Percentiles rank a stretch among this genome's conserved stretches.
phyloP scores from a whole-genome alignment of 1,284 basidiomycete genomes.

The Thelephora terrestris region DNA sequence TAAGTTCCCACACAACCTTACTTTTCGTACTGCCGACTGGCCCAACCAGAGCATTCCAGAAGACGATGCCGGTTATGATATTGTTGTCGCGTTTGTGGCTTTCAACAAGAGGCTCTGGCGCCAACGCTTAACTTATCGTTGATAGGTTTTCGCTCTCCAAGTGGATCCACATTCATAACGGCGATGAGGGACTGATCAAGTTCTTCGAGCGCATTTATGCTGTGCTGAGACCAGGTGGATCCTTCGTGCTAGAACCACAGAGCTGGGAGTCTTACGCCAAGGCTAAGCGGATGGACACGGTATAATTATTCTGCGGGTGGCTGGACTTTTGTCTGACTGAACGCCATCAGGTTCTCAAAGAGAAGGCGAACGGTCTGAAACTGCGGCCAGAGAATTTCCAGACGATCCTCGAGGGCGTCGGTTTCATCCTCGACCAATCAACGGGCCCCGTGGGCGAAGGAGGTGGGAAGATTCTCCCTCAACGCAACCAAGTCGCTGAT shows the following conservation, averaged over 20 bases:
- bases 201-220: conserved; percentile 56
- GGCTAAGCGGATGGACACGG: conserved; percentile 56
- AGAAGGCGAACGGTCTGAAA: conserved; percentile 41
- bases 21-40: conserved; percentile 67
- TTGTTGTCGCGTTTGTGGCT: conserved; percentile 58
- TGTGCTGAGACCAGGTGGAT: conserved; percentile 47
- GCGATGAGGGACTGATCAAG: conserved; percentile 50
- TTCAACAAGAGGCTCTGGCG: background rate
- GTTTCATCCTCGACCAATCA: conserved; percentile 44
- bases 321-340: background rate
- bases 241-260: conserved; percentile 69
- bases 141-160: conserved; percentile 71
- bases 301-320: conserved; percentile 18
- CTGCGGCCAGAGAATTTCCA: conserved; percentile 57
- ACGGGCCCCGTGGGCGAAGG: conserved; percentile 48
- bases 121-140: background rate
- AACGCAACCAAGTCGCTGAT: background rate
- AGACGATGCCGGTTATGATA: conserved; percentile 53
- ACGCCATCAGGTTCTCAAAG: conserved; percentile 37
- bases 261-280: conserved; percentile 72
- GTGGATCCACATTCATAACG: conserved; percentile 76
- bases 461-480: conserved; percentile 26
- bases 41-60: conserved; percentile 41
- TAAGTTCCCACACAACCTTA: conserved; percentile 64
- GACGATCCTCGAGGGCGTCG: conserved; percentile 41